phyloP scores from a whole-genome alignment of 2,329 filamentous ascomycete species.

The Ceratocystis cubensis region DNA sequence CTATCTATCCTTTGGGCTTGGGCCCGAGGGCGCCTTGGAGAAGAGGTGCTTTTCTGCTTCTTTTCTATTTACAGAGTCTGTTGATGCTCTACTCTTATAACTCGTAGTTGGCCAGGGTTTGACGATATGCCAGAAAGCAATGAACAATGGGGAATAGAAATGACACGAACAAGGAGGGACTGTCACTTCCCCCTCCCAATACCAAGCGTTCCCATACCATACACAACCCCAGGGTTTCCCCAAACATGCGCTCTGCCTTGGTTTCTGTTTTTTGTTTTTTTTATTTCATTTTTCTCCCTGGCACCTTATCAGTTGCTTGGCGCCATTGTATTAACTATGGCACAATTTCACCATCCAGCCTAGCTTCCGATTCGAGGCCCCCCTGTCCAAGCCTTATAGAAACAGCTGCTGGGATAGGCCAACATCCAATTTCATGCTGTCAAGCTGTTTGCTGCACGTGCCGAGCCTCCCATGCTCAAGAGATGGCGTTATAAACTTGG shows the following conservation, averaged over 20 bases:
- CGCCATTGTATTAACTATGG: conserved; percentile 7
- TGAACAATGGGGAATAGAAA: background rate
- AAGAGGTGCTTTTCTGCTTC: too few species aligned
- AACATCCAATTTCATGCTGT: background rate
- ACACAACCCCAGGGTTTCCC: background rate
- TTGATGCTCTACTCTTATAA: too few species aligned
- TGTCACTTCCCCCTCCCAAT: background rate
- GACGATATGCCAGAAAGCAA: background rate
- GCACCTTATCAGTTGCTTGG: background rate
- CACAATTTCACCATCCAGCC: background rate
- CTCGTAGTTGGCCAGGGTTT: too few species aligned
- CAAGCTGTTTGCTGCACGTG: background rate
- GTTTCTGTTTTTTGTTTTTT: background rate
- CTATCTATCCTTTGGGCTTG: background rate
- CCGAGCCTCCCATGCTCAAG: too few species aligned
- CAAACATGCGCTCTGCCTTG: background rate
- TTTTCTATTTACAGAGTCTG: too few species aligned
- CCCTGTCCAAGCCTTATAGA: background rate
- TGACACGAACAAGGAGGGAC: background rate
- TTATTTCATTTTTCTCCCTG: background rate
- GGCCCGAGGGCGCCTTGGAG: too few species aligned
- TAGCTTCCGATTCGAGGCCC: conserved; percentile 3
- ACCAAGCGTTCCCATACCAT: background rate
- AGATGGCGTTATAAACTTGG: too few species aligned
- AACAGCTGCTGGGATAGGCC: background rate